Percentiles rank a stretch among this genome's conserved stretches.
phyloP scores from a whole-genome alignment of 2,329 filamentous ascomycete genomes.

The Fusarium piperis region DNA sequence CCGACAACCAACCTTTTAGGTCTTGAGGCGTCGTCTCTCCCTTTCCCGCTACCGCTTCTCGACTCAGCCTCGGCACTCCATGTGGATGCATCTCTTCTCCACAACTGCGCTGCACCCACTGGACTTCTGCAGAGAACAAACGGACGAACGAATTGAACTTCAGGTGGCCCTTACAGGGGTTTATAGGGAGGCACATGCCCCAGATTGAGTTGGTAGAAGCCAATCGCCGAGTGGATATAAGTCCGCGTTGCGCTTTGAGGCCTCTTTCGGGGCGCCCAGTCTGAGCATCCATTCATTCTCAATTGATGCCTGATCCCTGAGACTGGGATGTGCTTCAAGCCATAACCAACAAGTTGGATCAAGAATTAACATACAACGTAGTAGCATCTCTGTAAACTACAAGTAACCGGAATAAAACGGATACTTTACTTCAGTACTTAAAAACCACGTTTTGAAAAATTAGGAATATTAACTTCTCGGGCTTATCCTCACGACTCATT shows the following conservation, averaged over 20 bases:
- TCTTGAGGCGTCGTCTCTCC: background rate
- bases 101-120: background rate
- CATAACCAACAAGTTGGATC: background rate
- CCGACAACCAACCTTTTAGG: background rate
- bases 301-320: constrained; percentile 29
- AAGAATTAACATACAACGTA: background rate
- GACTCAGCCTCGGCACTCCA: constrained; percentile 23
- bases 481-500: background rate
- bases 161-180: background rate
- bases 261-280: background rate
- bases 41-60: constrained; percentile 4
- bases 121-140: background rate
- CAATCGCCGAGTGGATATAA: constrained; percentile 17
- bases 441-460: background rate
- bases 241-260: background rate
- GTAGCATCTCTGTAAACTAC: background rate
- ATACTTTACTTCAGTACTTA: background rate
- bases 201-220: background rate
- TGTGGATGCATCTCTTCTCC: constrained; percentile 7
- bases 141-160: background rate
- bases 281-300: background rate
- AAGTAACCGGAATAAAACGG: too few relatives aligned
- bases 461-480: background rate
- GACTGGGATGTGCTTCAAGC: constrained; percentile 3
- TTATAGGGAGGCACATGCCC: background rate